Evolutionary conservation across 1,284 basidiomycete species (phyloP).

Genomic region (Trichosporon sp.): DNA sequence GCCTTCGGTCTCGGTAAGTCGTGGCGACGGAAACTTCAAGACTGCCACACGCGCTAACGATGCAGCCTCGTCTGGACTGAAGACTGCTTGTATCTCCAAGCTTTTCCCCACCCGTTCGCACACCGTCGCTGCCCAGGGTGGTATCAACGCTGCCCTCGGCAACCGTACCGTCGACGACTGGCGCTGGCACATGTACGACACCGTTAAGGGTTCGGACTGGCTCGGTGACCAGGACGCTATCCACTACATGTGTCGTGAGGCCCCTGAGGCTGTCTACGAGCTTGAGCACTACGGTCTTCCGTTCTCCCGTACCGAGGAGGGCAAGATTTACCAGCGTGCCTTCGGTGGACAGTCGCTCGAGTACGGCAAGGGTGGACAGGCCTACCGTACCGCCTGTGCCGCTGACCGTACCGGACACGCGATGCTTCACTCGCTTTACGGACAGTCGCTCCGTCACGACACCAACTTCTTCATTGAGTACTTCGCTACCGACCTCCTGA

Average conservation of each 20-base stretch:
- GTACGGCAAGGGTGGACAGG: conserved; percentile 97
- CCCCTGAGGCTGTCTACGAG: conserved; percentile 66
- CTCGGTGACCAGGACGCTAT: conserved; percentile 99
- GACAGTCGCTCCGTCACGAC: conserved; percentile 98
- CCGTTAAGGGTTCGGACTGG: conserved; percentile 99
- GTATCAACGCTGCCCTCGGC: conserved; percentile 98
- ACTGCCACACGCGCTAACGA: background rate
- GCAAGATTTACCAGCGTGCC: conserved; percentile 99
- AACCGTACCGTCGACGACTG: conserved; percentile 99
- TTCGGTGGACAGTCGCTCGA: conserved; percentile 98
- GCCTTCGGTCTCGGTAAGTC: conserved; percentile 80
- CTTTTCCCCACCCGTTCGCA: conserved; percentile 99
- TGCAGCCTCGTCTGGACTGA: conserved; percentile 92
- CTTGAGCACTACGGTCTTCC: conserved; percentile 99
- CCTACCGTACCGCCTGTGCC: conserved; percentile 97
- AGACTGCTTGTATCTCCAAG: conserved; percentile 98
- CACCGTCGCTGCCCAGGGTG: conserved; percentile 98
- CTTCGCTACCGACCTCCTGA: conserved; percentile 96
- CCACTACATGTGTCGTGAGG: conserved; percentile 98
- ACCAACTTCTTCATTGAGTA: conserved; percentile 99
- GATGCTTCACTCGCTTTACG: conserved; percentile 96
- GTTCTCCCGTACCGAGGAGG: conserved; percentile 97
- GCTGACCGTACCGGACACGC: conserved; percentile 99
- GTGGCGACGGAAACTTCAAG: background rate
- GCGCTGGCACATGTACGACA: conserved; percentile 99